These are phyloP conservation scores for Phaeosphaeria sp. DNA, from an alignment of 2,329 filamentous ascomycete species.

Conservation along the genomic window DNA sequence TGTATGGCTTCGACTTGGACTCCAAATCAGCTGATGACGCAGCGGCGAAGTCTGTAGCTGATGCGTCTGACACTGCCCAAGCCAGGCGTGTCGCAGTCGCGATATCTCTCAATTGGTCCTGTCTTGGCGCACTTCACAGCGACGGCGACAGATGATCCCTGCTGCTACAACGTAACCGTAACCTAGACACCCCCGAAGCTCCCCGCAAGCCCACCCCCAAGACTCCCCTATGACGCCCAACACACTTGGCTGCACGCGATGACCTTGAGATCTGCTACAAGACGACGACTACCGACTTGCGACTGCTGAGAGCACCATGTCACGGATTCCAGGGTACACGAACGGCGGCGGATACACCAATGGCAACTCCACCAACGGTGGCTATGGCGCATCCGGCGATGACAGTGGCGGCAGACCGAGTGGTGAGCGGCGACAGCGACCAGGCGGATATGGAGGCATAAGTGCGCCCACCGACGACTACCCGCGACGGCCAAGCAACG, in stretches of 20 bases:
- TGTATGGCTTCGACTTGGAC: not conserved
- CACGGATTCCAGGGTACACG: conserved; percentile 42
- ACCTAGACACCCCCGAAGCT: conserved; percentile 30
- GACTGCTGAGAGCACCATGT: conserved; percentile 36
- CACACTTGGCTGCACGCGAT: conserved; percentile 17
- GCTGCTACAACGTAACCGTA: conserved; percentile 21
- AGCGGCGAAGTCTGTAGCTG: not conserved
- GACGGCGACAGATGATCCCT: conserved; percentile 19
- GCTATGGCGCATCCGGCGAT: conserved; percentile 19
- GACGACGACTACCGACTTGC: conserved; percentile 8
- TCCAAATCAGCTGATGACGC: not conserved
- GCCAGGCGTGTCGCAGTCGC: not conserved
- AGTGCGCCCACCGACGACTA: conserved; percentile 22
- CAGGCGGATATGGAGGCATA: conserved; percentile 40
- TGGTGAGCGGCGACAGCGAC: conserved; percentile 37
- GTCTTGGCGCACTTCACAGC: conserved; percentile 12
- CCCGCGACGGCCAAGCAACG: not conserved
- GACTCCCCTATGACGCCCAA: conserved; percentile 16
- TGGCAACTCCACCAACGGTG: conserved; percentile 25
- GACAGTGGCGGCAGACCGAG: conserved; percentile 28
- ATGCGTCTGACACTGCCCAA: not conserved
- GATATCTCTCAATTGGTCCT: not conserved
- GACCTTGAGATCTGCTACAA: conserved; percentile 10
- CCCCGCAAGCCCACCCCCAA: conserved; percentile 28
- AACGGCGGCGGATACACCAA: conserved; percentile 48